These are phyloP conservation scores for Candida arabinofermentans DNA, from an alignment of 805 yeast species.

Conservation along the genomic window DNA sequence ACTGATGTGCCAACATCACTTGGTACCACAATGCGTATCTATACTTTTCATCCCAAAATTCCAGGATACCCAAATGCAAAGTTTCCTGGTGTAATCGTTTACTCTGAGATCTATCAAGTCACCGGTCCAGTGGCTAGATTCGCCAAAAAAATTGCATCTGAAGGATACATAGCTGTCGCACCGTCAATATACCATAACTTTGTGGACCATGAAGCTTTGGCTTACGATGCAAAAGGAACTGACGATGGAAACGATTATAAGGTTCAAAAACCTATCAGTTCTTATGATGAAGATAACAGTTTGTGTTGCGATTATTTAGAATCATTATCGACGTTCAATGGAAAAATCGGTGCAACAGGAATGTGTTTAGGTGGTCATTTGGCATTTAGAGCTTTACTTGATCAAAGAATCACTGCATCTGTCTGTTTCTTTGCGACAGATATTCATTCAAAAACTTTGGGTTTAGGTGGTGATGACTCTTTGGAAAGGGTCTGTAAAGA, in stretches of 20 bases:
- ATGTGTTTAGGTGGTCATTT: slow-evolving; percentile 87
- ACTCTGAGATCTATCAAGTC: slow-evolving; percentile 77
- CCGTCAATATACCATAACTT: slow-evolving; percentile 80
- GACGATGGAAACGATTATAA: slow-evolving; percentile 70
- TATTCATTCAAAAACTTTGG: slow-evolving; percentile 65
- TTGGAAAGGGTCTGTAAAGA: slow-evolving; percentile 48
- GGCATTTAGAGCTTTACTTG: slow-evolving; percentile 67
- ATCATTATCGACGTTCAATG: slow-evolving; percentile 59
- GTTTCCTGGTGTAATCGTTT: slow-evolving; percentile 78
- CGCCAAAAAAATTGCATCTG: slow-evolving; percentile 74
- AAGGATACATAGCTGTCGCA: slow-evolving; percentile 74
- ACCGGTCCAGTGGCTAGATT: slow-evolving; percentile 80
- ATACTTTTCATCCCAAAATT: slow-evolving; percentile 62
- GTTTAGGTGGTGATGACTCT: slow-evolving; percentile 67
- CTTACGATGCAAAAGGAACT: slow-evolving; percentile 70
- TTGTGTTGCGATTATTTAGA: slow-evolving; percentile 60
- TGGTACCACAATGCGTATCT: slow-evolving; percentile 65
- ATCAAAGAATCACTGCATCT: slow-evolving; percentile 58
- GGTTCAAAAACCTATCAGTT: slow-evolving; percentile 58
- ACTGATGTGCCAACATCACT: slow-evolving; percentile 63
- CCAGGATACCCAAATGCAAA: slow-evolving; percentile 73
- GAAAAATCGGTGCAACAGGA: slow-evolving; percentile 76
- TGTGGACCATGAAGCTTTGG: slow-evolving; percentile 54
- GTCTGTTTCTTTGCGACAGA: slow-evolving; percentile 81
- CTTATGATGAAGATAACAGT: slow-evolving; percentile 72